phyloP scores from a whole-genome alignment of 2,329 filamentous ascomycete species.

The Diaporthe sp. region DNA sequence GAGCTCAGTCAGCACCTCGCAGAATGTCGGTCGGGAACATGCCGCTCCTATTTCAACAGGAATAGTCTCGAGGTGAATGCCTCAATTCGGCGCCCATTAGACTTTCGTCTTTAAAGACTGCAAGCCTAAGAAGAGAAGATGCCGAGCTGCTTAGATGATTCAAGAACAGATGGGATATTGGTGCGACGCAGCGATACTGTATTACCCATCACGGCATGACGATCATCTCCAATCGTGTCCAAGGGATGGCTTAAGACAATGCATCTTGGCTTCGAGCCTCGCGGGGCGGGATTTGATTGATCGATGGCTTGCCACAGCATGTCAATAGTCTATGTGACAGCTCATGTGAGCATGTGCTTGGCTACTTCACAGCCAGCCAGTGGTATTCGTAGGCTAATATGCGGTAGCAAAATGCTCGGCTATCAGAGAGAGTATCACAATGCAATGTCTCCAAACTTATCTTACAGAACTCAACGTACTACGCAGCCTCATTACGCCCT shows the following conservation, averaged over 20 bases:
- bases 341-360: background rate
- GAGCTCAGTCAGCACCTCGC: conserved; percentile 1
- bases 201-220: background rate
- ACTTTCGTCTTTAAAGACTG: background rate
- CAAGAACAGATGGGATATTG: background rate
- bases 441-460: background rate
- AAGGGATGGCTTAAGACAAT: background rate
- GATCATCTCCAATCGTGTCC: conserved; percentile 18
- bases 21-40: background rate
- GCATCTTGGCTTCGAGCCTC: background rate
- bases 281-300: background rate
- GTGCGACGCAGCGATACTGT: background rate
- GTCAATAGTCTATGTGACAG: conserved; percentile 7
- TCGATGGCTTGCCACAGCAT: background rate
- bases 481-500: too few species aligned
- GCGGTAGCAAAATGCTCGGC: background rate
- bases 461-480: too few species aligned
- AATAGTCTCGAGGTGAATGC: background rate
- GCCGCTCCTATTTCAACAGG: too few species aligned
- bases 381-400: background rate
- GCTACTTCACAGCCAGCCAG: background rate
- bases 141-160: background rate
- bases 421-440: background rate
- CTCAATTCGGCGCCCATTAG: background rate
- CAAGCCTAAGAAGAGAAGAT: background rate